phyloP scores from a whole-genome alignment of 768 basidiomycete genomes.

The Gloeophyllum trabeum region DNA sequence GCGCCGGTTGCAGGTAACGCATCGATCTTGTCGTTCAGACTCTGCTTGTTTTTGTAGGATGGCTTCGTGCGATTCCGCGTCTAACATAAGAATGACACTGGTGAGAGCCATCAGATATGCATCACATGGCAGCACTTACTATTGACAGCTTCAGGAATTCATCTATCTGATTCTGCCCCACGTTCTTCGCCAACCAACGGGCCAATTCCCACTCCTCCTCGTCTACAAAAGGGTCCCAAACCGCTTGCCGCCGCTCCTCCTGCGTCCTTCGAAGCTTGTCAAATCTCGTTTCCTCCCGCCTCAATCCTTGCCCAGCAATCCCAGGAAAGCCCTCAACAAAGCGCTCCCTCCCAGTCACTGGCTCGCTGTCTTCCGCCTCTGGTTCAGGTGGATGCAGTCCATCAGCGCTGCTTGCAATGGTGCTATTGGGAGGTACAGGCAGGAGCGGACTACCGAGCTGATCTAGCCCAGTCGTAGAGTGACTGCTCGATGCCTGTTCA shows the following conservation, averaged over 20 bases:
- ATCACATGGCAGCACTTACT: conserved; percentile 10
- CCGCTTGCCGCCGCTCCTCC: neutral
- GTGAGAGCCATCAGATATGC: neutral
- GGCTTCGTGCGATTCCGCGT: conserved; percentile 8
- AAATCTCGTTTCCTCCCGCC: conserved; percentile 7
- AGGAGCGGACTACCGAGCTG: neutral
- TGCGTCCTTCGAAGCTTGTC: conserved; percentile 6
- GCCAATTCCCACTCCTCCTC: conserved; percentile 20
- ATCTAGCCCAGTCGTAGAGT: neutral
- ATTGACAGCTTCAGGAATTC: conserved; percentile 19
- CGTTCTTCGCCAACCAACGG: conserved; percentile 17
- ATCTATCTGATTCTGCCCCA: conserved; percentile 19
- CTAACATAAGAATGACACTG: conserved; percentile 1
- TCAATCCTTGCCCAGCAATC: conserved; percentile 1
- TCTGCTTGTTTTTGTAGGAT: conserved; percentile 16
- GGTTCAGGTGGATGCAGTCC: neutral
- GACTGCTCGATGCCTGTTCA: neutral
- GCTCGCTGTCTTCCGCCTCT: conserved; percentile 8
- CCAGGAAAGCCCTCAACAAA: conserved; percentile 7
- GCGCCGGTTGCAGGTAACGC: conserved; percentile 11
- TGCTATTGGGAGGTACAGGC: neutral
- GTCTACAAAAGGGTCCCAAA: conserved; percentile 18
- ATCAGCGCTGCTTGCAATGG: neutral
- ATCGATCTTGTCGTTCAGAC: conserved; percentile 16
- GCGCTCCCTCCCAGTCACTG: conserved; percentile 6